phyloP scores from a whole-genome alignment of 208 protist species.

The Naegleria lovaniensis region DNA sequence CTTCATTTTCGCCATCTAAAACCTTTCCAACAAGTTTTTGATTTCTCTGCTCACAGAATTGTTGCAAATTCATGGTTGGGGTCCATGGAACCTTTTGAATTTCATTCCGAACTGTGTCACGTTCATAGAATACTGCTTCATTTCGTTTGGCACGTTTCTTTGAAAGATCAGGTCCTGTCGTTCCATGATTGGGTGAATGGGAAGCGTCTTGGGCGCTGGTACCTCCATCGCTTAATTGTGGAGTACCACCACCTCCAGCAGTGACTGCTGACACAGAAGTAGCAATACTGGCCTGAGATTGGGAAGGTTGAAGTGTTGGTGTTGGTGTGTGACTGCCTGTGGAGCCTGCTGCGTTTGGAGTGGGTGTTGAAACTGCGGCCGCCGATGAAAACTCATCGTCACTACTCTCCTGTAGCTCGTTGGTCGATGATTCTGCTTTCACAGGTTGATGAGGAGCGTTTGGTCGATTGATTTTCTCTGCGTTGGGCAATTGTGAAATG shows the following conservation, averaged over 20 bases:
- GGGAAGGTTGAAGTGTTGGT: background rate
- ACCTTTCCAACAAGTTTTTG: background rate
- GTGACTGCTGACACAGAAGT: no score
- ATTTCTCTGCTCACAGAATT: background rate
- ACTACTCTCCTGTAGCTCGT: background rate
- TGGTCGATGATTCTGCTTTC: background rate
- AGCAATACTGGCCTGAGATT: background rate
- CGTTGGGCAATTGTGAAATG: conserved; percentile 18
- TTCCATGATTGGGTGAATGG: background rate
- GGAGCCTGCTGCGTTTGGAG: background rate
- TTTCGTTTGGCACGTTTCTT: background rate
- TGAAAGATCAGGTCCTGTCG: background rate
- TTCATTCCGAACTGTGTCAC: background rate
- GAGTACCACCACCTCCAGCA: background rate
- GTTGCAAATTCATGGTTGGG: background rate
- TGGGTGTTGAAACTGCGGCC: background rate
- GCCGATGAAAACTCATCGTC: background rate
- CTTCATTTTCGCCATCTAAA: background rate
- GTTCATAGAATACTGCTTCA: background rate
- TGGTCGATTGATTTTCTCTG: background rate
- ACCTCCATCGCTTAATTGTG: background rate
- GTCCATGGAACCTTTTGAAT: background rate
- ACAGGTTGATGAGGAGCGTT: conserved; percentile 22
- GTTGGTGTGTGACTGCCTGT: background rate
- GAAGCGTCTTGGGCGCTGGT: no score